A percentile compares a stretch with the other conserved stretches of the same genome.
phyloP scores from a whole-genome alignment of 768 basidiomycete species.

The Tulasnella sp. region DNA sequence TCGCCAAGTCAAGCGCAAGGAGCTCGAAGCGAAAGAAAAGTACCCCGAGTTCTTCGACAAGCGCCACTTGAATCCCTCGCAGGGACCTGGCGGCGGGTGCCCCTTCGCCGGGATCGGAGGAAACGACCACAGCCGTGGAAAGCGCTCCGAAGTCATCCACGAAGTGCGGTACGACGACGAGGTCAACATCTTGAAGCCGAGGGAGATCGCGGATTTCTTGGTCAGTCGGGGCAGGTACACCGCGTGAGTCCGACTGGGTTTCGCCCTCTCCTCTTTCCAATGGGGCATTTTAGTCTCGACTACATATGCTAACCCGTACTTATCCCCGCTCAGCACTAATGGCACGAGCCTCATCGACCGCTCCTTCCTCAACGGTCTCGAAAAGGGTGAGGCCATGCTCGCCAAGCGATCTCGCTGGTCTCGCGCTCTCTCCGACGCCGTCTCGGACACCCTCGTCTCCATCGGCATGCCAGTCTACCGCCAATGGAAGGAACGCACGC shows the following conservation, averaged over 20 bases:
- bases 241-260: background rate
- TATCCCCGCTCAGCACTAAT: background rate
- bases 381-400: background rate
- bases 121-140: background rate
- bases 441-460: background rate
- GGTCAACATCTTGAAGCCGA: background rate
- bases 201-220: background rate
- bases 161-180: background rate
- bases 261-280: no score
- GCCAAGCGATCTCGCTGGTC: background rate
- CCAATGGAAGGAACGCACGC: background rate
- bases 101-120: background rate
- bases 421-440: background rate
- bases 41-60: background rate
- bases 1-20: background rate
- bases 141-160: background rate
- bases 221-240: background rate
- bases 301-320: background rate
- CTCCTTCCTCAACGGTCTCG: background rate
- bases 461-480: background rate
- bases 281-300: background rate
- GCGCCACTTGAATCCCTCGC: background rate
- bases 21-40: background rate
- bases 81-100: background rate
- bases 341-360: background rate